Evolutionary conservation across 495 filamentous ascomycete species (phyloP), one percentile per base, ranked within the genome.

Genomic region (Aspergillus sclerotiicarbonarius): DNA sequence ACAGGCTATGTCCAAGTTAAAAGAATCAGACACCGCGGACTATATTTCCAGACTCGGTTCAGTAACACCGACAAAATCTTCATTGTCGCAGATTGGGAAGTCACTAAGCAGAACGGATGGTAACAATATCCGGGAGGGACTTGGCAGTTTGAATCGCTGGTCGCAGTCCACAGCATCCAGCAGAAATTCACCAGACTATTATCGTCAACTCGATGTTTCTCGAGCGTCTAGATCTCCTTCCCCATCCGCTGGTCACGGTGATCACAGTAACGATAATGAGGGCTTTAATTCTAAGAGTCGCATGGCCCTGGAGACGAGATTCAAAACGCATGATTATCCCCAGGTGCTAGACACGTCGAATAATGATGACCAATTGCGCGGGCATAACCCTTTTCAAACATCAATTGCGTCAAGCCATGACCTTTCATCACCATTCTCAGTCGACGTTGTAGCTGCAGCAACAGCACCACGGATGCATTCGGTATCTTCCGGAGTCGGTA

Each of bases 111-210:
- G 54, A 6, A 59, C 60, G 30, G 65, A 62, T 25, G 74, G 70
- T 53, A 66, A 68, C 47, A 73, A 75, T 53, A 71, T 86, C 56
- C 80, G 77, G 63, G 88, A 90, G 64, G 84, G 85, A 4, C 72
- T 91, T 43, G 84, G 83, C 32, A 90, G 86, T 57, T 79, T 91
- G 65, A 91, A 93, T 71, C 86, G 90, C 53, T 93, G 89, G 90
- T 92, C 89, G 29, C 83, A 87, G 29, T 91, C 88, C 4, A 90
- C 91, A 19, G 67, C 81, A 9, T 90, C 87, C 45, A 92, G 88
- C 69, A 83, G 76, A 47, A 72, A 79, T 31, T 88, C 87, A 39
- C 72, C 79, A 4, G 63, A 71, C 8, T 59, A 66, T 37, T 76
- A 79, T 56, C 70, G 74, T 43, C 76, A 69, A 64, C 80, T 67